Evolutionary conservation across 2,329 filamentous ascomycete species (phyloP), one percentile per base, ranked within the genome.

Genomic region (Hypomyces perniciosus): DNA sequence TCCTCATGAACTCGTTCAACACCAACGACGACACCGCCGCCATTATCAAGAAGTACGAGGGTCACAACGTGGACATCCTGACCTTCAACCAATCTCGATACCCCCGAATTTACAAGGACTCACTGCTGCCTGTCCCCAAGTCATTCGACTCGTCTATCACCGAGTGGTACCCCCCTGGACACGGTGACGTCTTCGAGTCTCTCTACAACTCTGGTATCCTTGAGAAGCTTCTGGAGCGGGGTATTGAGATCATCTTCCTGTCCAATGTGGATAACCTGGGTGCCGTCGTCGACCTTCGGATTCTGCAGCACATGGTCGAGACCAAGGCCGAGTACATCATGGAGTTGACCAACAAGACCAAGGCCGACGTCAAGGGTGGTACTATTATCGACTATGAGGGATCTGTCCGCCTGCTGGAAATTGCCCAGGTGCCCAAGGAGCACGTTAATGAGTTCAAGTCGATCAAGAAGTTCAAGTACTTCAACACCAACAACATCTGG

Each of bases 401-500:
- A 66, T 91, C 88, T 52, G 92, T 95, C 62, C 91, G 93, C 68
- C 86, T 99, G 60, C 87, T 99, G 48, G 93, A 99, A 79, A 96
- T 99, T 65, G 93, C 93, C 10, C 93, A 99, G 80, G 93, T 99
- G 34, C 93, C 93, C 74, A 99, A 97, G 84, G 90, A 99, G 80
- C 93, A 99, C 76, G 89, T 93, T 71, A 97, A 99, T 77, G 93
- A 99, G 78, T 99, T 99, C 89, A 99, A 99, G 85, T 96, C 91
- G 44, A 99, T 99, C 81, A 99, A 99, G 86, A 99, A 99, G 83
- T 99, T 99, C 87, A 96, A 95, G 83, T 99, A 99, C 85, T 99
- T 99, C 86, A 99, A 99, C 84, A 99, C 93, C 74, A 99, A 99
- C 88, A 99, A 99, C 83, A 96, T 99, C 76, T 99, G 93, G 93